Evolutionary conservation across 805 yeast genomes (phyloP).

Genomic region (Saturnispora serradocipensis): DNA sequence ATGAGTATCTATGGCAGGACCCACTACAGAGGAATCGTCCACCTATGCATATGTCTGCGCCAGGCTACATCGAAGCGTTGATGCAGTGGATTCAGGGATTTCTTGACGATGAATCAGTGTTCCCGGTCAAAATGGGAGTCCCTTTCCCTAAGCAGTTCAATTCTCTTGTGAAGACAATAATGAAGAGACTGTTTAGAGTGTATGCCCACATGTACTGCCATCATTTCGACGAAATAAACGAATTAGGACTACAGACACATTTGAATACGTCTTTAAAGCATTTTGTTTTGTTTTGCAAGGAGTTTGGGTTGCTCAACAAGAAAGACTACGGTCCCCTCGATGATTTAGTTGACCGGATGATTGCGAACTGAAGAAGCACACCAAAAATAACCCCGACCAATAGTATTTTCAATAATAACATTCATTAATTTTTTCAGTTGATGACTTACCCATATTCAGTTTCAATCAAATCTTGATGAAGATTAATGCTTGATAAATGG

Average conservation of each 20-base stretch:
- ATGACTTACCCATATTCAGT: neutral
- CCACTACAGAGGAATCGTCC: slow-evolving; percentile 45
- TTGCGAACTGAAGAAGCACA: neutral
- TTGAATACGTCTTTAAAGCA: slow-evolving; percentile 91
- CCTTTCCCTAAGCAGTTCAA: slow-evolving; percentile 84
- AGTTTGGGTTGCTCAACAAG: slow-evolving; percentile 65
- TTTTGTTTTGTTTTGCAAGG: slow-evolving; percentile 77
- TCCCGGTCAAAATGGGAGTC: slow-evolving; percentile 86
- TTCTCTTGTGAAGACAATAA: slow-evolving; percentile 69
- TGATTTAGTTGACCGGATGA: slow-evolving; percentile 63
- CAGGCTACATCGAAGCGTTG: slow-evolving; percentile 85
- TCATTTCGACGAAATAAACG: slow-evolving; percentile 92
- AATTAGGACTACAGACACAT: slow-evolving; percentile 85
- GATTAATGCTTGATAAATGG: neutral
- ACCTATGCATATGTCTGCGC: slow-evolving; percentile 87
- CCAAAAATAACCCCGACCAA: neutral
- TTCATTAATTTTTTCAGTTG: no score
- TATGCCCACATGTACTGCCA: slow-evolving; percentile 98
- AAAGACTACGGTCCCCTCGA: slow-evolving; percentile 90
- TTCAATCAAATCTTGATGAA: no score
- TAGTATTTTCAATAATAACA: neutral
- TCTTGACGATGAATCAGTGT: slow-evolving; percentile 80
- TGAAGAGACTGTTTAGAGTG: slow-evolving; percentile 85
- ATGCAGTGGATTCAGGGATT: slow-evolving; percentile 95
- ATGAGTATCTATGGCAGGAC: slow-evolving; percentile 96